These are phyloP conservation scores for Cephaloascus albidus DNA, from an alignment of 805 yeast species.

Conservation along the genomic window DNA sequence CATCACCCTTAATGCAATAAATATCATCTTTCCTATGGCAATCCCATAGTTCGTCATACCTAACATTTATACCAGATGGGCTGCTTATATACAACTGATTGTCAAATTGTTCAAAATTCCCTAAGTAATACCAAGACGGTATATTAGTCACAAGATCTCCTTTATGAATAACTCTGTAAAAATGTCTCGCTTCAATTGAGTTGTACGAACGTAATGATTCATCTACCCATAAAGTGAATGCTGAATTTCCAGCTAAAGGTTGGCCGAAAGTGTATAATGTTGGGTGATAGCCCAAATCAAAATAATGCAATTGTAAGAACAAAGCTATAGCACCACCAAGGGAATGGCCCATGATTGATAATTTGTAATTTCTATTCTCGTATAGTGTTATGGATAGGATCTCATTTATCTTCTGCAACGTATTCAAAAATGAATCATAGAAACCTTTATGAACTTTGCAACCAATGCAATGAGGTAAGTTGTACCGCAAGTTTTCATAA, in stretches of 20 bases:
- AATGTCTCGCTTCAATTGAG: constrained; percentile 9
- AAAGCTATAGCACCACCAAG: constrained; percentile 33
- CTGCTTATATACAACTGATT: constrained; percentile 13
- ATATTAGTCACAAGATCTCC: constrained; percentile 13
- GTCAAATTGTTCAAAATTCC: constrained; percentile 8
- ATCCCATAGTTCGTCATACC: constrained; percentile 3
- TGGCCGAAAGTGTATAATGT: constrained; percentile 33
- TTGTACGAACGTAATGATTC: background rate
- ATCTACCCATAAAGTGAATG: constrained; percentile 27
- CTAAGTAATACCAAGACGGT: constrained; percentile 6
- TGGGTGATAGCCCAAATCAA: constrained; percentile 21
- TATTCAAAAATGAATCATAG: constrained; percentile 16
- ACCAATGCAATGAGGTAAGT: constrained; percentile 12
- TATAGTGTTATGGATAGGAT: constrained; percentile 11
- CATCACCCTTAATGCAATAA: constrained; percentile 4
- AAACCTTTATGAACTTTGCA: constrained; percentile 33
- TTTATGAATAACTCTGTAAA: constrained; percentile 15
- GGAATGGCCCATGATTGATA: constrained; percentile 11
- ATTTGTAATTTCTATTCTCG: constrained; percentile 7
- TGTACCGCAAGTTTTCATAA: constrained; percentile 13
- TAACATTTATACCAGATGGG: constrained; percentile 2
- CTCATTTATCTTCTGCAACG: constrained; percentile 15
- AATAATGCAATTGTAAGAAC: constrained; percentile 23
- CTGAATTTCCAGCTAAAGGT: constrained; percentile 30
- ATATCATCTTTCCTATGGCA: constrained; percentile 5